Base-by-base conservation (phyloP, 768 basidiomycete species). In the Lactarius hatsudake region DNA sequence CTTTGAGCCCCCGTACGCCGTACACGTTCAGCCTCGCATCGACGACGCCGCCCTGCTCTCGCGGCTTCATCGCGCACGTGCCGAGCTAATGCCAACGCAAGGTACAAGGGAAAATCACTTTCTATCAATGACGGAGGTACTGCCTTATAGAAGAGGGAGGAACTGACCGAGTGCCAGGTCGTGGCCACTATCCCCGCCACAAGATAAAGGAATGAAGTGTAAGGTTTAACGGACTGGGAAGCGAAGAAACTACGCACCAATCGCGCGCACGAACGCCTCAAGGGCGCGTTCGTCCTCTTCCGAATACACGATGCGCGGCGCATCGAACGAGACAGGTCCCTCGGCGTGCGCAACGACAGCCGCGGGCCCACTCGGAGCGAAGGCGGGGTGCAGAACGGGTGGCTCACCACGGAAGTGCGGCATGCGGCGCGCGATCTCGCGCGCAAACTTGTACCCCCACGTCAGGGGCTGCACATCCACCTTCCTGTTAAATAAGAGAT, bases 21-120 rank as follows among this genome's bases (percentile, higher is more conserved):
- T 89, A 88, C 15, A 90, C 87, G 68, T 86, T 86, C 48, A 90
- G 75, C n/a, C 77, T 76, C 34, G 81, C 61, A 71, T 90, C 86
- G 9, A 90, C 85, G 4, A 89, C 88, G 17, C 87, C 88, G 5
- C 81, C 83, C 48, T 80, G 63, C 20, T 83, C 79, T 23, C 82
- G 80, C 3, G 86, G 80, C 72, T 88, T 87, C 87, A 89, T 89
- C 0, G 86, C 82, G 65, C 87, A 88, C 0, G 87, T 89, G 45
- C 87, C 87, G 17, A 86, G 78, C 86, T 87, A 63, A 51, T 26
- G 2, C 55, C n/a, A n/a, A n/a, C n/a, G n/a, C n/a, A n/a, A n/a
- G n/a, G n/a, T n/a, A n/a, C n/a, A n/a, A n/a, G n/a, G n/a, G n/a
- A n/a, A n/a, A n/a, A n/a, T n/a, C n/a, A n/a, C n/a, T n/a, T n/a